Evolutionary conservation across 1,284 basidiomycete genomes (phyloP).

Genomic region (Cronartium quercuum): DNA sequence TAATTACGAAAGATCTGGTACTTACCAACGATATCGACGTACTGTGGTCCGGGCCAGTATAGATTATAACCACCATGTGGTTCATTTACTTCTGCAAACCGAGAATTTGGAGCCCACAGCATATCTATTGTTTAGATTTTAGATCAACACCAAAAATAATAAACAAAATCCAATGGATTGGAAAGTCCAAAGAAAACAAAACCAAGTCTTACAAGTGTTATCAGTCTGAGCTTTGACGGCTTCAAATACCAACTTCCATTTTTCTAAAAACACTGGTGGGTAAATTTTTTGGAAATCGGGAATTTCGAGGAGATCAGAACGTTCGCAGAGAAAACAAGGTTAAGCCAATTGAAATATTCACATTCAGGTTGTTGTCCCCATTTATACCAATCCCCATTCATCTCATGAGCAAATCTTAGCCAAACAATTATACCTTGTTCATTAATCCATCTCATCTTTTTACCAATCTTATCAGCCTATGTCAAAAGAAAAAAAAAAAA

Average conservation of each 20-base stretch:
- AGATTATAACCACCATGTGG: slow-evolving; percentile 16
- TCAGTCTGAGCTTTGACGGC: slow-evolving; percentile 20
- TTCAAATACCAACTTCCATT: slow-evolving; percentile 23
- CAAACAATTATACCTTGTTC: slow-evolving; percentile 23
- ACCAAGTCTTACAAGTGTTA: slow-evolving; percentile 23
- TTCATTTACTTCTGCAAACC: slow-evolving; percentile 5
- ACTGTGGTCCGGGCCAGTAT: slow-evolving; percentile 34
- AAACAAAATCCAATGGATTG: no score
- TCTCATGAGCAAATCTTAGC: slow-evolving; percentile 34
- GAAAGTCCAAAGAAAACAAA: no score
- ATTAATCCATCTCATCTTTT: slow-evolving; percentile 33
- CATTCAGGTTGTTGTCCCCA: slow-evolving; percentile 36
- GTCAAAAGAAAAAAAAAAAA: neutral
- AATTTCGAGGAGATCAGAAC: neutral
- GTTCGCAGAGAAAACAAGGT: neutral
- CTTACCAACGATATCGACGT: slow-evolving; percentile 30
- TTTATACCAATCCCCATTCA: slow-evolving; percentile 38
- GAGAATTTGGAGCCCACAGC: slow-evolving; percentile 33
- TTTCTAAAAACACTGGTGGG: slow-evolving; percentile 18
- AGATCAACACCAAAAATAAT: neutral
- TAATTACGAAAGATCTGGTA: neutral
- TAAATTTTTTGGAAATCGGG: neutral
- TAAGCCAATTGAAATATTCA: neutral
- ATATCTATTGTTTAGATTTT: slow-evolving; percentile 8
- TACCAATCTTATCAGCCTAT: slow-evolving; percentile 24